phyloP scores from a whole-genome alignment of 176 grass and related monocot species.

The Calamus simplicifolius region DNA sequence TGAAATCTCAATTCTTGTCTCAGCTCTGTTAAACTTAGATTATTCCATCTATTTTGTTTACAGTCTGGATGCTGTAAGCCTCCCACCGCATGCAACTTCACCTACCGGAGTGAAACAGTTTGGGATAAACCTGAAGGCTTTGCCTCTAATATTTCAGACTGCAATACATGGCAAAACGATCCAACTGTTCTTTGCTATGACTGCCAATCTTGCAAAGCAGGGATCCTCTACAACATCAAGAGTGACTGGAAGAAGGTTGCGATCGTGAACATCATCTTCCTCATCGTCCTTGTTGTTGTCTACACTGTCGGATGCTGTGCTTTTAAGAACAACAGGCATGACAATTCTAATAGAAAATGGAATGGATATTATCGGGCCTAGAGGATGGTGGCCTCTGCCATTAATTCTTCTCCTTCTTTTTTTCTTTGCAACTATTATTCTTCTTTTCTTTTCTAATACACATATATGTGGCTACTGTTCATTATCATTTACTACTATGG shows the following conservation, averaged over 20 bases:
- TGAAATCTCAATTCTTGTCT: too few species aligned
- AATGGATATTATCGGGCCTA: slow-evolving; percentile 28
- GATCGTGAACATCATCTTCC: slow-evolving; percentile 64
- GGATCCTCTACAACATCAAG: slow-evolving; percentile 83
- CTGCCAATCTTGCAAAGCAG: slow-evolving; percentile 77
- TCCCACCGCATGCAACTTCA: slow-evolving; percentile 76
- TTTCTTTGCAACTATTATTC: neutral
- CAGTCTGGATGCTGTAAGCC: slow-evolving; percentile 95
- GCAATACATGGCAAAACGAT: slow-evolving; percentile 65
- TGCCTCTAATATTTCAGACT: slow-evolving; percentile 42
- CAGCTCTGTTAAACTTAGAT: too few species aligned
- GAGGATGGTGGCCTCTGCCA: neutral
- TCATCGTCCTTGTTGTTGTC: slow-evolving; percentile 71
- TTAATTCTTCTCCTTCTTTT: slow-evolving; percentile 1
- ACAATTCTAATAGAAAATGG: slow-evolving; percentile 46
- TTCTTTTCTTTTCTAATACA: too few species aligned
- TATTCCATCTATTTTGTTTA: neutral
- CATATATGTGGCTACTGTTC: too few species aligned
- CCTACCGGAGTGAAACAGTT: slow-evolving; percentile 44
- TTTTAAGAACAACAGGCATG: slow-evolving; percentile 73
- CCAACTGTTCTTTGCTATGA: slow-evolving; percentile 57
- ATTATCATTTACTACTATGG: too few species aligned
- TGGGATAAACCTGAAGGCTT: slow-evolving; percentile 52
- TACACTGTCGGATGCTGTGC: slow-evolving; percentile 86
- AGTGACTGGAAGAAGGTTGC: slow-evolving; percentile 94